Evolutionary conservation across 1,284 basidiomycete genomes (phyloP).

Genomic region (Vanrija sp.): DNA sequence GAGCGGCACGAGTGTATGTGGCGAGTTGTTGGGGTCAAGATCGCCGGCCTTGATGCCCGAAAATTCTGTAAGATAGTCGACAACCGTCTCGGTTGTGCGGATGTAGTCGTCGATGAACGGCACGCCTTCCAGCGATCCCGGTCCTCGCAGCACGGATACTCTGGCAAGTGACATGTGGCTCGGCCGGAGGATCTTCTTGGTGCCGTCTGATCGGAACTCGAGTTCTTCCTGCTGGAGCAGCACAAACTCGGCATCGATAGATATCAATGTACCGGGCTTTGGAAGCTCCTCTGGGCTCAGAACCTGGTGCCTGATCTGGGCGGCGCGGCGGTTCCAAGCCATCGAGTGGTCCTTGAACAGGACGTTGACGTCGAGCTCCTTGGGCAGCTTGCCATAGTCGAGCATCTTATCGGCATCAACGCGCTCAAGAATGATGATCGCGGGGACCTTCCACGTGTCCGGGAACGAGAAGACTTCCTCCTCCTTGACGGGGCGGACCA

Average conservation of each 20-base stretch:
- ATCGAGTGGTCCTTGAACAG: constrained; percentile 83
- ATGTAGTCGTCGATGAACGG: constrained; percentile 99
- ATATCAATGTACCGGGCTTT: constrained; percentile 75
- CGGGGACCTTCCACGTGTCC: constrained; percentile 90
- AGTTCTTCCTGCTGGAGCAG: constrained; percentile 96
- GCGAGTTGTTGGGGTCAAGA: constrained; percentile 76
- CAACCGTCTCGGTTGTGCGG: constrained; percentile 87
- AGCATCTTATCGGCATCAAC: constrained; percentile 59
- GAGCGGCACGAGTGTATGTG: constrained; percentile 84
- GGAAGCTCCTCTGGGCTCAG: constrained; percentile 75
- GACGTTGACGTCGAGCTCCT: constrained; percentile 66
- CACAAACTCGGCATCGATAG: constrained; percentile 98
- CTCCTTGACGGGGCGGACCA: constrained; percentile 77
- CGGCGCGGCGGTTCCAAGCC: constrained; percentile 72
- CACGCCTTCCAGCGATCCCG: constrained; percentile 69
- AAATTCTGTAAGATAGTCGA: constrained; percentile 95
- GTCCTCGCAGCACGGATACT: constrained; percentile 87
- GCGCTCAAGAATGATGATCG: constrained; percentile 82
- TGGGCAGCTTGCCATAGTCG: constrained; percentile 64
- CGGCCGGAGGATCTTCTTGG: constrained; percentile 85
- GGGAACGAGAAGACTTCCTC: constrained; percentile 83
- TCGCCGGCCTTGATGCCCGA: constrained; percentile 94
- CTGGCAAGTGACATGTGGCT: constrained; percentile 87
- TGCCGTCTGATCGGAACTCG: constrained; percentile 90
- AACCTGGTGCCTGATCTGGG: constrained; percentile 70